Conservation (phyloP, 169 alveolate species). For the Plasmodium gallinaceum region DNA sequence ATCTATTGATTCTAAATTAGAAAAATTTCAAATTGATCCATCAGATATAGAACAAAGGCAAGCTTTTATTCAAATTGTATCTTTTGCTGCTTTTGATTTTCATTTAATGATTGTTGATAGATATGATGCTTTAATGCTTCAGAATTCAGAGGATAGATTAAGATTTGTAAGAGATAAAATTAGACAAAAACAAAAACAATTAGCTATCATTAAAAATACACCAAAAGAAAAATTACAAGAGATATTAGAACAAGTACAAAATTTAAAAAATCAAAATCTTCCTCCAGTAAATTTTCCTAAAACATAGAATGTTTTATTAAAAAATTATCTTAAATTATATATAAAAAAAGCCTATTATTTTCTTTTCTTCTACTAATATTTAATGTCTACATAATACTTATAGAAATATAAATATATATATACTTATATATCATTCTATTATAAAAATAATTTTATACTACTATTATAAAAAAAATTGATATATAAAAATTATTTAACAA, state of each 20-base stretch:
- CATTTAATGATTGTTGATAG: conserved; percentile 86
- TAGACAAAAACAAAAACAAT: conserved; percentile 83
- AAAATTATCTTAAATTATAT: too few species aligned
- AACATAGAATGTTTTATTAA: background rate
- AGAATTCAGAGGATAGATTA: conserved; percentile 85
- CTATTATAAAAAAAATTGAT: background rate
- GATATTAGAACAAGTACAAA: conserved; percentile 80
- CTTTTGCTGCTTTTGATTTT: conserved; percentile 86
- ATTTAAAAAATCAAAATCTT: conserved; percentile 67
- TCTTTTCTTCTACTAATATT: too few species aligned
- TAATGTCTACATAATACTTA: background rate
- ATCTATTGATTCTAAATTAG: conserved; percentile 82
- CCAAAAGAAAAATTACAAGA: conserved; percentile 85
- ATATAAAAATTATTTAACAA: background rate
- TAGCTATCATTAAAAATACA: conserved; percentile 84
- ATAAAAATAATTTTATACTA: background rate
- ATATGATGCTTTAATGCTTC: conserved; percentile 85
- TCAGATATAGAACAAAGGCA: conserved; percentile 79
- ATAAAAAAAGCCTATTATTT: too few species aligned
- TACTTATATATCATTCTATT: background rate
- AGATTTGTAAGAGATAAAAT: conserved; percentile 83
- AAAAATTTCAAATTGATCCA: conserved; percentile 82
- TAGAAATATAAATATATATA: background rate
- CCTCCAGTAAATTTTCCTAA: conserved; percentile 25
- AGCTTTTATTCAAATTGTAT: conserved; percentile 87